A percentile compares a stretch with the other conserved stretches of the same genome.
phyloP scores from a whole-genome alignment of 805 yeast genomes.

The Diddensiella santjacobensis region DNA sequence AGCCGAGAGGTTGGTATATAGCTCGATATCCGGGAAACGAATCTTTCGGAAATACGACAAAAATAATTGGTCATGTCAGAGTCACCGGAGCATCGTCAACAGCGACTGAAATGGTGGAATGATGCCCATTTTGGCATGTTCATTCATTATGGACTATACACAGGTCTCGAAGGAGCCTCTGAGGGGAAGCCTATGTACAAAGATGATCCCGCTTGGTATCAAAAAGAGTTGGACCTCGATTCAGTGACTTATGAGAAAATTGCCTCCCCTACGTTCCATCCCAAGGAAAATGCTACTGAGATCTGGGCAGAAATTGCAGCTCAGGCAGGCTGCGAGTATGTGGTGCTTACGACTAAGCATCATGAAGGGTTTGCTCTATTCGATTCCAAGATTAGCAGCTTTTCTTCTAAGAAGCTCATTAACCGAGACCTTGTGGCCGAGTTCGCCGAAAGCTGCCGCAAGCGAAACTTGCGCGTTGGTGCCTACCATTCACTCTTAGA shows the following conservation, averaged over 20 bases:
- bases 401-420: conserved; percentile 3
- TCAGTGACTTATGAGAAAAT: conserved; percentile 10
- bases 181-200: conserved; percentile 11
- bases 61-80: conserved; percentile 2
- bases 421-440: conserved; percentile 15
- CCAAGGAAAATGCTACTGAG: conserved; percentile 7
- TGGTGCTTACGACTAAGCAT: conserved; percentile 20
- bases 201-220: conserved; percentile 19
- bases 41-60: no score
- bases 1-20: no score
- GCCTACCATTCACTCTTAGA: conserved; percentile 18
- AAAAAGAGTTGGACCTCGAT: conserved; percentile 14
- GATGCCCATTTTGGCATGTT: conserved; percentile 21
- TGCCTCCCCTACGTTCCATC: conserved; percentile 13
- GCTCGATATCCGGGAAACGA: no score
- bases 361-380: conserved; percentile 22
- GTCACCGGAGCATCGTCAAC: conserved; percentile 2
- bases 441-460: conserved; percentile 11
- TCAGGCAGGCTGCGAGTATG: conserved; percentile 16
- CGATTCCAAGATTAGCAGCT: conserved; percentile 9
- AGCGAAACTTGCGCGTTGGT: conserved; percentile 15
- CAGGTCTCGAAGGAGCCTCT: conserved; percentile 18
- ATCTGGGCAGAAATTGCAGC: conserved; percentile 17
- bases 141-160: conserved; percentile 19
- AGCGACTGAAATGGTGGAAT: conserved; percentile 20